Evolutionary conservation across 495 filamentous ascomycete species (phyloP).

Genomic region (Annulohypoxylon nitens): DNA sequence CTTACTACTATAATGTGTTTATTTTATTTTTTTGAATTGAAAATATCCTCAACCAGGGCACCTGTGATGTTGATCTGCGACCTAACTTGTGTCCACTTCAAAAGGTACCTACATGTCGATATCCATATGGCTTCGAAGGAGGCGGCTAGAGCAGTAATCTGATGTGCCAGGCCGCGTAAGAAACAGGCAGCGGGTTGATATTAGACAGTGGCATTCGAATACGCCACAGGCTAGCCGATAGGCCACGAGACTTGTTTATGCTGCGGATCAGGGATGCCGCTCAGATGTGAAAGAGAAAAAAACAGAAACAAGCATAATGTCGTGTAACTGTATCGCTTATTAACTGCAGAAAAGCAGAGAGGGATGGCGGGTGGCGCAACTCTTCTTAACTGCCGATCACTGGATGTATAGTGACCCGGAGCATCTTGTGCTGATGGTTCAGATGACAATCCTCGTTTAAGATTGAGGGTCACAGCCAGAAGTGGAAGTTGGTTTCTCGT

Average conservation of each 20-base stretch:
- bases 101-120: not conserved
- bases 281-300: conserved; percentile 11
- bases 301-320: conserved; percentile 30
- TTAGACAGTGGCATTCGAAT: conserved; percentile 17
- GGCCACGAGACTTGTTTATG: conserved; percentile 35
- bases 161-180: conserved; percentile 10
- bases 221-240: conserved; percentile 26
- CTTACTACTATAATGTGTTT: not conserved
- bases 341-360: conserved; percentile 22
- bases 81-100: not conserved
- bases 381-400: conserved; percentile 41
- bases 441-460: conserved; percentile 29
- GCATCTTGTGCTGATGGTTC: conserved; percentile 18
- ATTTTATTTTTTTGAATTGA: not conserved
- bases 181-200: not conserved
- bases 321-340: conserved; percentile 32
- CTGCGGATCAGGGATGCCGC: conserved; percentile 24
- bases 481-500: conserved; percentile 31
- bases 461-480: conserved; percentile 30
- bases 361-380: conserved; percentile 28
- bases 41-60: not conserved
- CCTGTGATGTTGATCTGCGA: not conserved
- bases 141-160: not conserved
- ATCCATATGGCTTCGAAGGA: conserved; percentile 1
- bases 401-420: conserved; percentile 18